phyloP scores from a whole-genome alignment of 176 grass and related monocot genomes.

The Chrysopogon serrulatus region DNA sequence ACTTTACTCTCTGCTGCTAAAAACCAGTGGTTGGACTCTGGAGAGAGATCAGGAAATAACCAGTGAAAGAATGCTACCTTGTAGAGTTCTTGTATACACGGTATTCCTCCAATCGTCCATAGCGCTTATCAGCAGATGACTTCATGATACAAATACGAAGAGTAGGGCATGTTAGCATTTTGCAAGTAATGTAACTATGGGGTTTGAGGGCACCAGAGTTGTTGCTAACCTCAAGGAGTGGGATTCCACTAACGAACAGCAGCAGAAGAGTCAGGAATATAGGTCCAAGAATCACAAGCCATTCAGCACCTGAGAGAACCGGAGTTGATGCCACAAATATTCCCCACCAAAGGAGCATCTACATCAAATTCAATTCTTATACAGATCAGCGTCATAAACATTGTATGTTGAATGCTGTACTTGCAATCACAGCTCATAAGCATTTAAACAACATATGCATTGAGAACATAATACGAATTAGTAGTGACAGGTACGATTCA shows the following conservation, averaged over 20 bases:
- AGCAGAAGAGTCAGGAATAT: conserved; percentile 80
- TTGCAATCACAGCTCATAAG: background rate
- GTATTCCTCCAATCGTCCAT: conserved; percentile 54
- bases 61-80: conserved; percentile 36
- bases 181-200: background rate
- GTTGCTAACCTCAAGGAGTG: conserved; percentile 79
- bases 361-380: conserved; percentile 19
- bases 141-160: conserved; percentile 16
- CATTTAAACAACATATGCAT: background rate
- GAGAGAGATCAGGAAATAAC: background rate
- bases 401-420: background rate
- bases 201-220: background rate
- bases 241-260: conserved; percentile 91
- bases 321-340: conserved; percentile 84
- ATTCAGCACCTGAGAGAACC: conserved; percentile 71
- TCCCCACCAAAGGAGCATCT: conserved; percentile 97
- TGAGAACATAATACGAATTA: background rate
- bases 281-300: conserved; percentile 80
- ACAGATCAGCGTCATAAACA: background rate
- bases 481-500: background rate
- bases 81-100: conserved; percentile 78
- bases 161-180: background rate
- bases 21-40: background rate
- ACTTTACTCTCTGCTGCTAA: background rate
- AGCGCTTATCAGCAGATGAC: conserved; percentile 83